Evolutionary conservation across 2,329 filamentous ascomycete genomes (phyloP).

Genomic region (Aspergillus uvarum): DNA sequence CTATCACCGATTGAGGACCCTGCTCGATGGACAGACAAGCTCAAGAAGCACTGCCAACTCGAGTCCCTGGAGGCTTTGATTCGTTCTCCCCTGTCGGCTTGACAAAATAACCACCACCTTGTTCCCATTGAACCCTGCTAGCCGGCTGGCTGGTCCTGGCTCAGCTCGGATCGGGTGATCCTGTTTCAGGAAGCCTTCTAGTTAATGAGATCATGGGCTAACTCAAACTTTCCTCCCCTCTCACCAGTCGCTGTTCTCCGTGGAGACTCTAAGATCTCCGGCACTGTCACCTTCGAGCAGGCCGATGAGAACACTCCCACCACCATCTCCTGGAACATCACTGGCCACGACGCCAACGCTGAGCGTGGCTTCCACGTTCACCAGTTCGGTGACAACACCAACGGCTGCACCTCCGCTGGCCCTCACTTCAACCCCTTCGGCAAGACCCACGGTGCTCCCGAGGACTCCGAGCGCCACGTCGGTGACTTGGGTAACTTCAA

Average conservation of each 20-base stretch:
- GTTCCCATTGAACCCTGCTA: neutral
- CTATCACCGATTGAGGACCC: conserved; percentile 29
- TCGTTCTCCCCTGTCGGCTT: conserved; percentile 8
- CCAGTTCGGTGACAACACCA: conserved; percentile 99
- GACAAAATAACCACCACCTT: conserved; percentile 5
- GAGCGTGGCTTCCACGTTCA: conserved; percentile 98
- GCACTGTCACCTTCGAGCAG: conserved; percentile 95
- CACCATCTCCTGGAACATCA: conserved; percentile 87
- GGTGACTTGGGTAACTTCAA: conserved; percentile 97
- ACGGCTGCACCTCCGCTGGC: conserved; percentile 97
- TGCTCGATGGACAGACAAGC: conserved; percentile 9
- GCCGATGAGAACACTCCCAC: conserved; percentile 76
- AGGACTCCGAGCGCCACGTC: conserved; percentile 83
- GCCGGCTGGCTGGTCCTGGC: conserved; percentile 1
- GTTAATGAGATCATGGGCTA: conserved; percentile 10
- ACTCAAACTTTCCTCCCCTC: conserved; percentile 1
- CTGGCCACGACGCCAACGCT: conserved; percentile 88
- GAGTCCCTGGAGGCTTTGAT: neutral
- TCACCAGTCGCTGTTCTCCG: conserved; percentile 88
- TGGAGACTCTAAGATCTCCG: conserved; percentile 93
- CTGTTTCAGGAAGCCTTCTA: conserved; percentile 10
- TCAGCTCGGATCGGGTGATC: neutral
- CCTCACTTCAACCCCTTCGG: conserved; percentile 97
- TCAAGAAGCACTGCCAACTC: conserved; percentile 7
- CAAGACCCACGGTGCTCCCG: conserved; percentile 88